Evolutionary conservation across 148 eudicot species (phyloP).

Genomic region (Chenopodium formosanum): DNA sequence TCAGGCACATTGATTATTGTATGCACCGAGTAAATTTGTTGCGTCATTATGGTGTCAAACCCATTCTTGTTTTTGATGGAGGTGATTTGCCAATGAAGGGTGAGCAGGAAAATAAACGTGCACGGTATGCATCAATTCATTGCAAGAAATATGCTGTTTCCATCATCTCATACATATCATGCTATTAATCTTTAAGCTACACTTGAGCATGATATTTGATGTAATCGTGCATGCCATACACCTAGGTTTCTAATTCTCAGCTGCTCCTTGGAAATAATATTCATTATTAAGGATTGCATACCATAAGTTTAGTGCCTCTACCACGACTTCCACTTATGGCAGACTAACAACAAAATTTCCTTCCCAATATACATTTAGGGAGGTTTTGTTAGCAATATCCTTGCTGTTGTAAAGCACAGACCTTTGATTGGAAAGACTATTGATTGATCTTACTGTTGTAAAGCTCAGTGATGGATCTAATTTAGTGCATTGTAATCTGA

Average conservation of each 20-base stretch:
- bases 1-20: conserved; percentile 90
- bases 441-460: too few relatives aligned
- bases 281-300: background rate
- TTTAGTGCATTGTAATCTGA: too few relatives aligned
- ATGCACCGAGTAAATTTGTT: conserved; percentile 95
- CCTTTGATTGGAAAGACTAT: too few relatives aligned
- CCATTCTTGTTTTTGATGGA: conserved; percentile 94
- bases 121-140: conserved; percentile 44
- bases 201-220: background rate
- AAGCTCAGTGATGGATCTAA: too few relatives aligned
- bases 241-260: background rate
- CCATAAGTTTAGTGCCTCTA: background rate
- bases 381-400: too few relatives aligned
- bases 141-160: background rate
- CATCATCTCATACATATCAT: conserved; percentile 2
- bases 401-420: too few relatives aligned
- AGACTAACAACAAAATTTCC: too few relatives aligned
- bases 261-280: background rate
- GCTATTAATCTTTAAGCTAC: background rate
- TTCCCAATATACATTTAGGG: too few relatives aligned
- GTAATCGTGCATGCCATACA: background rate
- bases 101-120: conserved; percentile 93
- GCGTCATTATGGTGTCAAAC: conserved; percentile 87
- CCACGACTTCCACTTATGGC: too few relatives aligned
- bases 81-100: conserved; percentile 87